A percentile compares a stretch with the other conserved stretches of the same genome.
phyloP scores from a whole-genome alignment of 2,329 filamentous ascomycete genomes.

The Knoxdaviesia proteae region DNA sequence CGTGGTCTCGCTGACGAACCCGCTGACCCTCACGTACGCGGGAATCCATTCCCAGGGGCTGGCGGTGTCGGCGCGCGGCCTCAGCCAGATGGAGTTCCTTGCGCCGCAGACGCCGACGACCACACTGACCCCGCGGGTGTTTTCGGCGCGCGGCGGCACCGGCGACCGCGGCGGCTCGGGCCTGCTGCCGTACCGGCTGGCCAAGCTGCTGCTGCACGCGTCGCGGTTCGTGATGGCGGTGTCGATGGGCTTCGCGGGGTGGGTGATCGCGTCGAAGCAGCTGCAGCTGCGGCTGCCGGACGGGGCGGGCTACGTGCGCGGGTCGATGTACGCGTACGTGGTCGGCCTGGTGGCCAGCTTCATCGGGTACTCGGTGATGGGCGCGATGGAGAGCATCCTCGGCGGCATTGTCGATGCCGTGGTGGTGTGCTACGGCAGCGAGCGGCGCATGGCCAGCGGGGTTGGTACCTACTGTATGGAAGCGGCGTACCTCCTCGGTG shows the following conservation, averaged over 20 bases:
- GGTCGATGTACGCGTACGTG: constrained; percentile 85
- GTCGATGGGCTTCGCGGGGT: constrained; percentile 81
- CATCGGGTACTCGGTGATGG: constrained; percentile 85
- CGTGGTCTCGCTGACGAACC: constrained; percentile 71
- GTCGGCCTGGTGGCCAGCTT: constrained; percentile 82
- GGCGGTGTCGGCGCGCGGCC: constrained; percentile 51
- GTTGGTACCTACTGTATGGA: constrained; percentile 74
- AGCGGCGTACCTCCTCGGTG: constrained; percentile 72
- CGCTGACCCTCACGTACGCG: constrained; percentile 76
- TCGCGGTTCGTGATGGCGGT: constrained; percentile 82
- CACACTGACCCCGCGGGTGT: constrained; percentile 37
- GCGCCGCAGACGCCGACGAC: constrained; percentile 53
- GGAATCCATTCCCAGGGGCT: constrained; percentile 83
- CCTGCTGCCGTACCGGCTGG: constrained; percentile 71
- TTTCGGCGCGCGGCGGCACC: constrained; percentile 20
- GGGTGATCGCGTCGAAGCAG: constrained; percentile 78
- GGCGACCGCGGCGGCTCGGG: constrained; percentile 15
- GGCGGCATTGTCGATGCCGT: constrained; percentile 75
- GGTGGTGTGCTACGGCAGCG: constrained; percentile 86
- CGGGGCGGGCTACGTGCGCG: constrained; percentile 32
- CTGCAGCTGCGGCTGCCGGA: constrained; percentile 39
- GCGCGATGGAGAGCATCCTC: constrained; percentile 74
- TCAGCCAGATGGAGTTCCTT: constrained; percentile 68
- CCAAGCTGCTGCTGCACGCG: constrained; percentile 78
- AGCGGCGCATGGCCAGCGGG: constrained; percentile 47